Base-by-base conservation (phyloP, 2,329 filamentous ascomycete genomes). In the Alternaria viburni region DNA sequence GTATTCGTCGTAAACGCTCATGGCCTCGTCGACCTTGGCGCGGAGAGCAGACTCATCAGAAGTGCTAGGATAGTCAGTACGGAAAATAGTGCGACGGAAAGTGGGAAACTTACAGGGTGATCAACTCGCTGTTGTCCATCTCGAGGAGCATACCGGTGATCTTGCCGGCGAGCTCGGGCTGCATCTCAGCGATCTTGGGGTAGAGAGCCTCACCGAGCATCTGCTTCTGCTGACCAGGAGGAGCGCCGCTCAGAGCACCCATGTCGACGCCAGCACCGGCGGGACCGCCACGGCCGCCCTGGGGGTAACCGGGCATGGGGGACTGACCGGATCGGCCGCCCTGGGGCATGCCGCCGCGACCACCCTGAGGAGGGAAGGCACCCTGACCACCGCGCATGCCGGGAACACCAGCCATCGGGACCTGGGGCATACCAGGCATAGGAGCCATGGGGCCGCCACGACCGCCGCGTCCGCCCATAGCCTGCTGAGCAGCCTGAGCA, bases 131-230 rank as follows among this genome's bases (percentile, higher is more conserved):
- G 84, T 98, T 98, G 77, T 98, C 96, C 96, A 99, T 99, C 88
- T 99, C 96, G 76, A 99, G 85, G 76, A 99, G 91, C 96, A 99
- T 99, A 84, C 96, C 96, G 66, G 96, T 99, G 82, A 99, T 98
- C 90, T 99, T 99, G 80, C 96, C 96, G 67, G 96, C 96, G 77
- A 99, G 87, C 76, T 97, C 94, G 64, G 93, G 92, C 86, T 99
- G 96, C 83, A 97, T 90, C 72, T 89, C 89, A 82, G 94, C 90
- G 77, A 99, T 98, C 91, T 98, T 99, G 79, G 96, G 96, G 88
- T 98, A 99, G 75, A 99, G 91, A 74, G 93, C 90, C 85, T 99
- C 96, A 81, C 96, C 96, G 59, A 99, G 90, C 83, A 98, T 93
- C 87, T 99, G 96, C 90, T 99, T 99, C 87, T 98, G 96, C 85